Percentiles rank a stretch among this genome's conserved stretches.
Conservation (phyloP, 2,329 filamentous ascomycete genomes). For the Claviceps sp. region DNA sequence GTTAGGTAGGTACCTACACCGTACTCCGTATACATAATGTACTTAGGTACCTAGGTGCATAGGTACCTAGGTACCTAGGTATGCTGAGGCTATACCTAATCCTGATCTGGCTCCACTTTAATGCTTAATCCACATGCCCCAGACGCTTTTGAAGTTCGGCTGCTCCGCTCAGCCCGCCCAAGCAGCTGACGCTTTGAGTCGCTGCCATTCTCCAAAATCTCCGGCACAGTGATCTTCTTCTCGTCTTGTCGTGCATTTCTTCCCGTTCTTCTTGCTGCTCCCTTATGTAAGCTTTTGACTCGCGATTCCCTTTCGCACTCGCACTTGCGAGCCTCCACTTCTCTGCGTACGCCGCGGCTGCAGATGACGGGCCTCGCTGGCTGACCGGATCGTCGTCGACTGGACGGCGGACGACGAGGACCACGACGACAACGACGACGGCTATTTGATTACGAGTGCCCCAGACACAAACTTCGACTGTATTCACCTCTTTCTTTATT, state of each 20-base stretch:
- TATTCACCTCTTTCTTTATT: too few species aligned
- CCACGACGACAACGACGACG: not conserved
- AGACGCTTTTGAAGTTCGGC: not conserved
- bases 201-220: not conserved
- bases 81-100: too few species aligned
- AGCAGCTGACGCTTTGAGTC: too few species aligned
- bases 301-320: not conserved
- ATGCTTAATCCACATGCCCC: not conserved
- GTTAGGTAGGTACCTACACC: too few species aligned
- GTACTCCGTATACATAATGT: too few species aligned
- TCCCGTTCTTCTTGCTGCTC: not conserved
- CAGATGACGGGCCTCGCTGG: slow-evolving; percentile 4
- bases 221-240: not conserved
- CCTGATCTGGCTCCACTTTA: too few species aligned
- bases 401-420: slow-evolving; percentile 2
- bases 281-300: not conserved
- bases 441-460: not conserved
- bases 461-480: not conserved
- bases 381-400: slow-evolving; percentile 5
- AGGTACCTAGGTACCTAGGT: too few species aligned
- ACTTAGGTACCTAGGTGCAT: too few species aligned
- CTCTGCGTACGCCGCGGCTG: not conserved
- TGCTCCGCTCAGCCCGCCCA: not conserved
- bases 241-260: not conserved
- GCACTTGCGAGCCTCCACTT: not conserved